Conservation (phyloP, 2,329 filamentous ascomycete genomes). For the Colletotrichum liaoningense region DNA sequence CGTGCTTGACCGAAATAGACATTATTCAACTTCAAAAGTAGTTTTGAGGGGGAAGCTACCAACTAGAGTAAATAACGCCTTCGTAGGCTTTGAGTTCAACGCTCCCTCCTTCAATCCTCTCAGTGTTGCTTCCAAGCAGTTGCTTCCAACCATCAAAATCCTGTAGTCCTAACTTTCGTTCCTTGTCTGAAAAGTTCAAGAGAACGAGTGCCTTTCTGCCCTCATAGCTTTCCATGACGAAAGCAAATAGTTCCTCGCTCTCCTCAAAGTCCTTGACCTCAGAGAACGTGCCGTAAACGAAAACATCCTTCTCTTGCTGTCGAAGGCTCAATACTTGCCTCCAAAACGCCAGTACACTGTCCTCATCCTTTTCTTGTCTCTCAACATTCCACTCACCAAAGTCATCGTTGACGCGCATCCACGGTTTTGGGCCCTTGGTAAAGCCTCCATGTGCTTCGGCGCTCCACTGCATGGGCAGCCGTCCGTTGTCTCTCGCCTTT, state of each 20-base stretch:
- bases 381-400: conserved; percentile 7
- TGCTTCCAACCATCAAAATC: neutral
- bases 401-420: conserved; percentile 44
- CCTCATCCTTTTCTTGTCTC: neutral
- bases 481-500: conserved; percentile 43
- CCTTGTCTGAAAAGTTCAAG: neutral
- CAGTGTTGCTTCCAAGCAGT: neutral
- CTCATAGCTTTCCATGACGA: neutral
- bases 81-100: neutral
- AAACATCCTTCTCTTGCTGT: neutral
- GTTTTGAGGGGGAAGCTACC: neutral
- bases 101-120: neutral
- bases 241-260: neutral
- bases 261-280: neutral
- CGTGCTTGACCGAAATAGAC: neutral
- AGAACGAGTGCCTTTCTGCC: neutral
- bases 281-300: neutral
- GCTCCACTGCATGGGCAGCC: conserved; percentile 61
- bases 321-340: neutral
- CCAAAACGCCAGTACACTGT: neutral
- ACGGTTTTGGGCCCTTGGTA: conserved; percentile 32
- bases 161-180: neutral
- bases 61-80: neutral
- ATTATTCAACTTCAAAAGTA: neutral
- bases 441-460: conserved; percentile 59